A percentile compares a stretch with the other conserved stretches of the same genome.
Conservation (phyloP, 202 grass and related monocot genomes). For the Carex sylvatica region DNA sequence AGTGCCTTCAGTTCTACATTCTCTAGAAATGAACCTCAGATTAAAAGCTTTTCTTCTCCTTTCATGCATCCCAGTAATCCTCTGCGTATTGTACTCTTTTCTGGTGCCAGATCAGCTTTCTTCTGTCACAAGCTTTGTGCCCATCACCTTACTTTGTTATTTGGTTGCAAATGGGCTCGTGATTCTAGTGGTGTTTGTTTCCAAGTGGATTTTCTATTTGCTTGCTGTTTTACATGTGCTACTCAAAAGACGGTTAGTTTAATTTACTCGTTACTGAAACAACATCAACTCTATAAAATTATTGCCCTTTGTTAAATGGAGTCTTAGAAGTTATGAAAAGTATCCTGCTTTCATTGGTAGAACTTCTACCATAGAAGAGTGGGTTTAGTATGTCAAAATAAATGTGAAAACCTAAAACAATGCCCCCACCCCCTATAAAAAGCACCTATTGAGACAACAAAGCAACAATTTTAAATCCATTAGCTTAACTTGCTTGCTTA, state of each 20-base stretch:
- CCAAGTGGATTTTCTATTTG: constrained; percentile 61
- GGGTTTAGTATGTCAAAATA: background rate
- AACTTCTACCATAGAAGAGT: background rate
- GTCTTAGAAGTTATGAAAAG: background rate
- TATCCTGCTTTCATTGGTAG: background rate
- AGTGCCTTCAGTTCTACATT: constrained; percentile 76
- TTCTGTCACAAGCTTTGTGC: constrained; percentile 56
- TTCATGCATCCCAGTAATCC: constrained; percentile 52
- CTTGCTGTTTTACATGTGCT: constrained; percentile 67
- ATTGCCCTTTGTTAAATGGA: background rate
- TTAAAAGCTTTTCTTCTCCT: constrained; percentile 54
- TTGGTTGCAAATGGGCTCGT: constrained; percentile 76
- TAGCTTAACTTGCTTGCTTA: constrained; percentile 12
- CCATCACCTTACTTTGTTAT: constrained; percentile 66
- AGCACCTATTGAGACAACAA: background rate
- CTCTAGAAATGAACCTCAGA: constrained; percentile 78
- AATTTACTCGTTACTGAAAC: background rate
- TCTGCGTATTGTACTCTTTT: constrained; percentile 48
- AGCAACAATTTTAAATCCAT: background rate
- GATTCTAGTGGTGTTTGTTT: constrained; percentile 70
- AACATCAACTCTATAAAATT: background rate
- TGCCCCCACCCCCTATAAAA: background rate
- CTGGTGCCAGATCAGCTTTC: constrained; percentile 40
- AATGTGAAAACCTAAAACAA: background rate
- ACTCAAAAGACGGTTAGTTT: constrained; percentile 72